These are phyloP conservation scores for Macrolepiota dolichaula DNA, from an alignment of 768 basidiomycete genomes.

Conservation along the genomic window DNA sequence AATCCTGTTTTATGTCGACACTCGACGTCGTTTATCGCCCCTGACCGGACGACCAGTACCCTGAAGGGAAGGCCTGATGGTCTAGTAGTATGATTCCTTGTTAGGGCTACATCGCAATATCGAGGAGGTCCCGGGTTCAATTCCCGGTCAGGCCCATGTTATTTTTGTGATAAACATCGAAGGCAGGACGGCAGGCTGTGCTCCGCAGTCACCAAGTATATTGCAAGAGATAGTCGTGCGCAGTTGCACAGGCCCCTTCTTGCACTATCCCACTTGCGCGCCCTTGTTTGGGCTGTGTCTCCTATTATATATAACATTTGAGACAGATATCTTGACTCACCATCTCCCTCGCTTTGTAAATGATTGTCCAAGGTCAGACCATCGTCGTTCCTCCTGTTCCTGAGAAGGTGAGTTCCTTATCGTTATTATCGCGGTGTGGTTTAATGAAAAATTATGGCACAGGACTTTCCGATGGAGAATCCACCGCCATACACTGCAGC, in stretches of 20 bases:
- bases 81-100: constrained; percentile 67
- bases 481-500: constrained; percentile 23
- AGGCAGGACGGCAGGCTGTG: background rate
- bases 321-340: background rate
- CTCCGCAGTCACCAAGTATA: background rate
- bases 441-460: background rate
- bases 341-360: background rate
- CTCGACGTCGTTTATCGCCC: background rate
- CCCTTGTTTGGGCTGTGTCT: background rate
- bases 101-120: constrained; percentile 39
- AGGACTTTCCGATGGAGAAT: constrained; percentile 12
- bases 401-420: background rate
- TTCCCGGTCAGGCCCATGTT: constrained; percentile 69
- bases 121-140: constrained; percentile 87
- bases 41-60: background rate
- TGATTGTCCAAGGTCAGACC: constrained; percentile 11
- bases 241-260: no score
- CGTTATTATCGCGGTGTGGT: background rate
- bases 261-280: background rate
- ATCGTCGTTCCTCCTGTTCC: background rate
- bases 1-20: background rate
- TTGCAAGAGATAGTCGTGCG: no score
- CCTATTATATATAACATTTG: background rate
- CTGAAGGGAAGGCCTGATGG: constrained; percentile 1
- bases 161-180: no score